Conservation (phyloP, 2,329 filamentous ascomycete species). For the Trichophyton equinum region DNA sequence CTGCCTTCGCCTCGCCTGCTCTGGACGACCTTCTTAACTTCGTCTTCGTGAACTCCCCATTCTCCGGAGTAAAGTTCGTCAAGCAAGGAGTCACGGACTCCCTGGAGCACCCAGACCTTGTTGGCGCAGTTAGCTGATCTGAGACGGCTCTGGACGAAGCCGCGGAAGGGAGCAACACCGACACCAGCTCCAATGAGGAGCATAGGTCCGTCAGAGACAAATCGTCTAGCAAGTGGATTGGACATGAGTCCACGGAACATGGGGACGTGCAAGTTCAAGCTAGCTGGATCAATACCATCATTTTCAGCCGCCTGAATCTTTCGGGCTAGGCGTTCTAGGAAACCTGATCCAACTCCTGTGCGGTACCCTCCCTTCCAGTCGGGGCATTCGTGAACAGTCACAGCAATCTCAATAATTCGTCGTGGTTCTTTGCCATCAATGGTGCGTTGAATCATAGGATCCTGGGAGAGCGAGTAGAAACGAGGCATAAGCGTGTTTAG, state of each 20-base stretch:
- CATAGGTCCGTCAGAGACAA: constrained; percentile 91
- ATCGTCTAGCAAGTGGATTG: constrained; percentile 85
- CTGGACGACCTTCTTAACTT: constrained; percentile 71
- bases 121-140: constrained; percentile 94
- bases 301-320: constrained; percentile 57
- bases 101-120: constrained; percentile 95
- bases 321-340: constrained; percentile 74
- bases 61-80: constrained; percentile 96
- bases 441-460: constrained; percentile 68
- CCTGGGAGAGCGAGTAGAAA: constrained; percentile 96
- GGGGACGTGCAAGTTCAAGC: constrained; percentile 61
- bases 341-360: constrained; percentile 82
- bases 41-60: constrained; percentile 83
- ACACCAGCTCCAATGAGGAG: constrained; percentile 92
- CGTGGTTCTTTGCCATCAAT: constrained; percentile 57
- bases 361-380: constrained; percentile 64
- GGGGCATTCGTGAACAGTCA: constrained; percentile 76
- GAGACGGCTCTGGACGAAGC: constrained; percentile 86
- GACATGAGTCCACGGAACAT: constrained; percentile 99
- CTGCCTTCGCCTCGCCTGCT: constrained; percentile 64
- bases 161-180: constrained; percentile 91
- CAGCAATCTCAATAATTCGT: constrained; percentile 87
- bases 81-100: constrained; percentile 81
- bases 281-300: constrained; percentile 40
- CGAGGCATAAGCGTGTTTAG: constrained; percentile 88